These are phyloP conservation scores for Apiospora koreana DNA, from an alignment of 2,329 filamentous ascomycete species.

Conservation along the genomic window DNA sequence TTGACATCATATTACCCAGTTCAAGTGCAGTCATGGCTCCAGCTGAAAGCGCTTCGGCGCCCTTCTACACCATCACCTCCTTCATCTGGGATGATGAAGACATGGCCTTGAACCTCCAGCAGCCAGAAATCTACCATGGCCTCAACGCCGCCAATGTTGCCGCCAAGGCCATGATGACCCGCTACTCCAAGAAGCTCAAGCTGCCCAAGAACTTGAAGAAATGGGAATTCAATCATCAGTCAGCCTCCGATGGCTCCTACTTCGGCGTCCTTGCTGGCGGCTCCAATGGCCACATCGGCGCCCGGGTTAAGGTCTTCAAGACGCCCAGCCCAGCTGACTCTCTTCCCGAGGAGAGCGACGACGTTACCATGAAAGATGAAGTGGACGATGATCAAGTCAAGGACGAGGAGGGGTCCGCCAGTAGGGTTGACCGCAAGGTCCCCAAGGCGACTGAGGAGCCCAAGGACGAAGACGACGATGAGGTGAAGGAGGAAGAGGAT, in stretches of 20 bases:
- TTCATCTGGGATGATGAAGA: constrained; percentile 14
- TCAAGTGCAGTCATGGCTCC: neutral
- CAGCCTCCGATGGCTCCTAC: constrained; percentile 3
- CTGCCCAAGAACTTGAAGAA: neutral
- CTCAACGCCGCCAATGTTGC: constrained; percentile 15
- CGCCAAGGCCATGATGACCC: constrained; percentile 14
- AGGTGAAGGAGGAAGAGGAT: constrained; percentile 7
- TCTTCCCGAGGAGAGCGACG: neutral
- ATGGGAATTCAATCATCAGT: constrained; percentile 2
- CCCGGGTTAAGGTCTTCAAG: constrained; percentile 10
- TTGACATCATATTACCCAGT: neutral
- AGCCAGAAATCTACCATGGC: constrained; percentile 13
- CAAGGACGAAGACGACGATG: neutral
- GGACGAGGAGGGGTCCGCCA: neutral
- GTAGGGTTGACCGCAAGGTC: neutral
- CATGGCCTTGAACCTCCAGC: constrained; percentile 13
- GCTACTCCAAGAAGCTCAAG: constrained; percentile 14
- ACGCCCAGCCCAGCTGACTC: neutral
- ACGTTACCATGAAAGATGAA: neutral
- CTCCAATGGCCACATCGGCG: neutral
- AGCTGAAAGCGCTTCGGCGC: neutral
- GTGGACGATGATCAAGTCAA: neutral
- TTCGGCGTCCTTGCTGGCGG: neutral
- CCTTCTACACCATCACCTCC: constrained; percentile 16
- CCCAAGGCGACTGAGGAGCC: neutral